Percentiles rank a stretch among this genome's conserved stretches.
These are phyloP conservation scores for Rhizopogon roseolus DNA, from an alignment of 768 basidiomycete genomes.

Conservation along the genomic window DNA sequence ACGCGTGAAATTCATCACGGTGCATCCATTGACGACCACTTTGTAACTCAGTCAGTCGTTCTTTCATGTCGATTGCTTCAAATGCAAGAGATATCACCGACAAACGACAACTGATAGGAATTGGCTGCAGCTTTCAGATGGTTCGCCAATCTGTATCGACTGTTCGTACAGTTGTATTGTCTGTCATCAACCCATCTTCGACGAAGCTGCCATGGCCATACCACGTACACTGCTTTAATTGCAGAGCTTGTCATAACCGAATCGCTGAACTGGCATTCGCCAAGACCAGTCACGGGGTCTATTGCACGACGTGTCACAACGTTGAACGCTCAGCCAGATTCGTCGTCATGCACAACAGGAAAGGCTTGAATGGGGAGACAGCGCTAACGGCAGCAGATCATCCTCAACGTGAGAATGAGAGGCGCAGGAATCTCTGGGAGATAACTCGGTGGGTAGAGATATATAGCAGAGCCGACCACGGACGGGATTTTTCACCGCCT, in stretches of 20 bases:
- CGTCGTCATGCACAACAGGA: conserved; percentile 82
- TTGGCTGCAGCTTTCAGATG: conserved; percentile 92
- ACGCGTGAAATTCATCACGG: background rate
- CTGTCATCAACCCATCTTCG: conserved; percentile 89
- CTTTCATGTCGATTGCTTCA: conserved; percentile 94
- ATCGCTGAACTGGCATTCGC: conserved; percentile 99
- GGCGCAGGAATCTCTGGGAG: conserved; percentile 25
- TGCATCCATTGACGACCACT: conserved; percentile 1
- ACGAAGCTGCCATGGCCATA: conserved; percentile 99
- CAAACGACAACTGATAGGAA: conserved; percentile 96
- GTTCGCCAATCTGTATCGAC: conserved; percentile 91
- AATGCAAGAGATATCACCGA: conserved; percentile 91
- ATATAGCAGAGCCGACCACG: background rate
- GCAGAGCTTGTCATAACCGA: conserved; percentile 87
- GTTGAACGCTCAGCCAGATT: conserved; percentile 90
- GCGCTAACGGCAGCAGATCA: conserved; percentile 19
- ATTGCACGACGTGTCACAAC: conserved; percentile 99
- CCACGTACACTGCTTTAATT: conserved; percentile 98
- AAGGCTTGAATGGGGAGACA: conserved; percentile 54
- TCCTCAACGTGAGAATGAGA: conserved; percentile 23
- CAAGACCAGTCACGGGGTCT: conserved; percentile 96
- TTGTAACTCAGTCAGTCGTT: conserved; percentile 67
- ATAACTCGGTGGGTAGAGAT: conserved; percentile 36
- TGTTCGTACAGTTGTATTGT: conserved; percentile 96
- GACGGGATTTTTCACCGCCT: background rate